phyloP scores from a whole-genome alignment of 1,284 basidiomycete genomes.

The Fomitopsis schrenkii region DNA sequence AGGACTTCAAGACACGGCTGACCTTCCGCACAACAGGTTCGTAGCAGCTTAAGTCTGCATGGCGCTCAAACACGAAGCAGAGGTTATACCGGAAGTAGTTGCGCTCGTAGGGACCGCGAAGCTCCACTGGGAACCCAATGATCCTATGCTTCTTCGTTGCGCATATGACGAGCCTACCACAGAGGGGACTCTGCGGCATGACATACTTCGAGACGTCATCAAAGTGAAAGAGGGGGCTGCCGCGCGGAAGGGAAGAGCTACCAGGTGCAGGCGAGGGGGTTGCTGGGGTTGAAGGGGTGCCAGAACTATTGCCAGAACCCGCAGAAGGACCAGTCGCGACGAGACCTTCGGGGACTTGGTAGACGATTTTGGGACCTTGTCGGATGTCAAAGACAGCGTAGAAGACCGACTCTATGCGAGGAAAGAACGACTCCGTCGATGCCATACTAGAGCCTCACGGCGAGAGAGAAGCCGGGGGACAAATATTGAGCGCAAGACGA shows the following conservation, averaged over 20 bases:
- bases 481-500: background rate
- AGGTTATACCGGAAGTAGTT: slow-evolving; percentile 95
- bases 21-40: slow-evolving; percentile 96
- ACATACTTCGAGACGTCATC: slow-evolving; percentile 91
- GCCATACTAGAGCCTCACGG: slow-evolving; percentile 29
- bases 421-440: slow-evolving; percentile 62
- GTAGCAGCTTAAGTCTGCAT: slow-evolving; percentile 89
- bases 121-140: slow-evolving; percentile 84
- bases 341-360: slow-evolving; percentile 86
- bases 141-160: slow-evolving; percentile 74
- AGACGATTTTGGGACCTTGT: slow-evolving; percentile 82
- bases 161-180: slow-evolving; percentile 84
- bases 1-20: slow-evolving; percentile 79
- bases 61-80: slow-evolving; percentile 93
- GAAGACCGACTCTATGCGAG: slow-evolving; percentile 82
- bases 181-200: slow-evolving; percentile 85
- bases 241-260: slow-evolving; percentile 34
- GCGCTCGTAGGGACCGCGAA: slow-evolving; percentile 70
- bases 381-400: slow-evolving; percentile 83
- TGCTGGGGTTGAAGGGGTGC: slow-evolving; percentile 37
- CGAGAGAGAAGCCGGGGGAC: background rate
- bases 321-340: slow-evolving; percentile 40
- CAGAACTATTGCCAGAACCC: slow-evolving; percentile 16
- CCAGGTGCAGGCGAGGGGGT: slow-evolving; percentile 43
- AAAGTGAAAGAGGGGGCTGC: slow-evolving; percentile 80